Base-by-base conservation (phyloP, 2,329 filamentous ascomycete species). In the Huntiella omanensis region DNA sequence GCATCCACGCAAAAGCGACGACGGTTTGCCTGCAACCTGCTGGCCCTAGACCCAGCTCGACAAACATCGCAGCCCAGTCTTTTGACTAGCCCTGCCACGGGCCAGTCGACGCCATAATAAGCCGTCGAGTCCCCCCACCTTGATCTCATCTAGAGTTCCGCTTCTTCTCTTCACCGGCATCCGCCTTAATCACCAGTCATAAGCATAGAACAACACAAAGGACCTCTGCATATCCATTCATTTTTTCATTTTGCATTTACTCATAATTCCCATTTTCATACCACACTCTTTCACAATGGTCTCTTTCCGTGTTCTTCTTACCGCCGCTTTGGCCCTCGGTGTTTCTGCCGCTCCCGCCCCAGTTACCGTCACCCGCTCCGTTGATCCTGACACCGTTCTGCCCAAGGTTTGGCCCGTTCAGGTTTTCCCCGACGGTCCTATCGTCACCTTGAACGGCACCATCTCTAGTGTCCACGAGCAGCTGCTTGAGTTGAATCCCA, bases 381-480 rank as follows among this genome's bases (percentile, higher is more conserved):
- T 22, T 10, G 47, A 49, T 22, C 13, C 40, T 4, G 40, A 49
- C 39, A 16, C 13, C 5, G 19, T 42, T 34, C 38, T 42, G 17
- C 19, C 38, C 17, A 33, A 36, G 37, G 42, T 22, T 8, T 55
- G 54, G 53, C 43, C 51, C n/a, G 43, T 53, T 7, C 43, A 55
- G 37, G 43, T 48, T 11, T 44, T 46, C 5, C 53, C 51, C 3
- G 22, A 49, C 16, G 50, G 51, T 11, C 52, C 43, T 1, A 43
- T 42, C 6, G 17, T 52, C 4, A 46, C 32, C 11, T 45, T 55
- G 19, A 51, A 46, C 33, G 53, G 54, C 16, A 52, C 50, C 19
- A 35, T 54, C 28, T 15, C 53, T 38, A 36, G 53, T 37, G 45
- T 55, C 12, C 46, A 52, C 45, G 45, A 33, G 2, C 48, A 52